Evolutionary conservation across 2,329 filamentous ascomycete species (phyloP).

Genomic region (Cryphonectria radicalis): DNA sequence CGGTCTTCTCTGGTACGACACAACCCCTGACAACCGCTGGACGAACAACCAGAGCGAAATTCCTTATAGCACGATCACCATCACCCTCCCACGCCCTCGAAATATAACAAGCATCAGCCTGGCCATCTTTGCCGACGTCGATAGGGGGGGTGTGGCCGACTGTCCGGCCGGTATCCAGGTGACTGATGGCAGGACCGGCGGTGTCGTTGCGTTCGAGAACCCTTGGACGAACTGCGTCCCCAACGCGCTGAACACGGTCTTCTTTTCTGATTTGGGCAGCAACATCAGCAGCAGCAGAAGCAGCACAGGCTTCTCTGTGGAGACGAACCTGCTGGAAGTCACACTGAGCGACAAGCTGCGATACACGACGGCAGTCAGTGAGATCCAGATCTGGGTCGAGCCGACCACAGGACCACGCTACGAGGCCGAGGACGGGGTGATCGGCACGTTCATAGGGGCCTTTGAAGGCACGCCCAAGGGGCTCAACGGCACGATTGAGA

Average conservation of each 20-base stretch:
- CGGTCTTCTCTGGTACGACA: constrained; percentile 5
- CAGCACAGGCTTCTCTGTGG: background rate
- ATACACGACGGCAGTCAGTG: background rate
- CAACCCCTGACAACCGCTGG: constrained; percentile 4
- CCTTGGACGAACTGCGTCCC: background rate
- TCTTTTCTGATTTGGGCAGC: background rate
- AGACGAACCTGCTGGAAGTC: constrained; percentile 3
- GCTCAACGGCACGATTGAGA: background rate
- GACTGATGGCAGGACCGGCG: background rate
- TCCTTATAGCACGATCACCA: constrained; percentile 1
- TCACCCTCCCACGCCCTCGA: background rate
- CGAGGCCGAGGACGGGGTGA: constrained; percentile 11
- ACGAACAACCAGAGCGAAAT: background rate
- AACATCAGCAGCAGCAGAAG: background rate
- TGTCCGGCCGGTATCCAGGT: background rate
- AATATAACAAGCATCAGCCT: constrained; percentile 3
- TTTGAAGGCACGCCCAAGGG: background rate
- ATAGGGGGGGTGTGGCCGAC: background rate
- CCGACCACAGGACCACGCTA: background rate
- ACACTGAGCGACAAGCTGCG: constrained; percentile 1
- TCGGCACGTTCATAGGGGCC: background rate
- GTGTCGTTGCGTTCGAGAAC: background rate
- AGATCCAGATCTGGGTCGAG: constrained; percentile 2
- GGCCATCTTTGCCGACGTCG: constrained; percentile 3
- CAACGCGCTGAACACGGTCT: background rate